Conservation (phyloP, 176 grass and related monocot genomes). For the Saccharum spontaneum region DNA sequence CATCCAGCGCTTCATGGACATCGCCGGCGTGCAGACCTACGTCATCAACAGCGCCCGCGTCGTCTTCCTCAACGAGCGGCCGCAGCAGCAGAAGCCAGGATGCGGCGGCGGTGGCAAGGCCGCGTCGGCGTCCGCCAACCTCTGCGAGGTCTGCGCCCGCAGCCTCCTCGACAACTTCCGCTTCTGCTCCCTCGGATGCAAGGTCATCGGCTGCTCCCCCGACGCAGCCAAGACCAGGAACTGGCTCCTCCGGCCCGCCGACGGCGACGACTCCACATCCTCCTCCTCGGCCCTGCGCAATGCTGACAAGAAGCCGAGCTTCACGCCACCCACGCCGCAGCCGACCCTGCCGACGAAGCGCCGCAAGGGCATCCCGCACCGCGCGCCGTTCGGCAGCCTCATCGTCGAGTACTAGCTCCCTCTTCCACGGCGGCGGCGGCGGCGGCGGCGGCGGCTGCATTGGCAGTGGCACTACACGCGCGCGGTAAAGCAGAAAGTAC, state of each 20-base stretch:
- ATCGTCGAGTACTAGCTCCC: constrained; percentile 53
- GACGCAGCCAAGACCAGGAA: constrained; percentile 37
- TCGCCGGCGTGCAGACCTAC: constrained; percentile 93
- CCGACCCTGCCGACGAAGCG: constrained; percentile 55
- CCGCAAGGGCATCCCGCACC: constrained; percentile 85
- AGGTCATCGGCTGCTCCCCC: constrained; percentile 54
- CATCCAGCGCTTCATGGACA: constrained; percentile 92
- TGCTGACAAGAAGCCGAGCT: constrained; percentile 47
- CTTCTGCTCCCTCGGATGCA: constrained; percentile 99
- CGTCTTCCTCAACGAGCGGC: constrained; percentile 96
- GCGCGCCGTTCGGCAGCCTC: constrained; percentile 84
- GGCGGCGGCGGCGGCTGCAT: constrained; percentile 5
- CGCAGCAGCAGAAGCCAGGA: constrained; percentile 72
- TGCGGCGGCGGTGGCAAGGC: constrained; percentile 32
- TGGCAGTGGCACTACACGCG: neutral
- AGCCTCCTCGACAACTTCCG: constrained; percentile 98
- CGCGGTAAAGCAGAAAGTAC: constrained; percentile 8
- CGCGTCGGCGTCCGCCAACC: constrained; percentile 46
- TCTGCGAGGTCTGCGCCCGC: constrained; percentile 90
- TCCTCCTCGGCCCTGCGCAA: constrained; percentile 44
- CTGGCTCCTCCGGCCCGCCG: constrained; percentile 22
- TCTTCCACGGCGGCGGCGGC: neutral
- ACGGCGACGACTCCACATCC: constrained; percentile 30
- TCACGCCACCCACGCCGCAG: constrained; percentile 61
- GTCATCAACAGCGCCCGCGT: constrained; percentile 98